A percentile compares a stretch with the other conserved stretches of the same genome.
These are phyloP conservation scores for Ophiostoma perfectum DNA, from an alignment of 2,329 filamentous ascomycete genomes.

Conservation along the genomic window DNA sequence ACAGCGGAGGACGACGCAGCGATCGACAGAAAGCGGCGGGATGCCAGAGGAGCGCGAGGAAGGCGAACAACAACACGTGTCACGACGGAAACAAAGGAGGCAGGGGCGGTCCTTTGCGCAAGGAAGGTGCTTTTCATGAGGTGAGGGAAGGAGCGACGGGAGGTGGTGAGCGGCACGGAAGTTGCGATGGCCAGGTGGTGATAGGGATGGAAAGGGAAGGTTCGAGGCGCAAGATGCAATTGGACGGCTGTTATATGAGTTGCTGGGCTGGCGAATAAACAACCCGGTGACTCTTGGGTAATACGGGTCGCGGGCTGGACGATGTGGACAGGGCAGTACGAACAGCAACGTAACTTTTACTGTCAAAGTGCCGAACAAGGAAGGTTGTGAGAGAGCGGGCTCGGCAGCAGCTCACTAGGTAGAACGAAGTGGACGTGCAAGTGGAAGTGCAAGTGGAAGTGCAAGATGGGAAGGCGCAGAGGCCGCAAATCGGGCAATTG, in stretches of 20 bases:
- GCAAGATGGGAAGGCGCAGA: background rate
- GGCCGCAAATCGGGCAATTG: background rate
- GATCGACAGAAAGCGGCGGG: slow-evolving; percentile 11
- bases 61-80: background rate
- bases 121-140: slow-evolving; percentile 20
- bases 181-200: slow-evolving; percentile 14
- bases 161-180: slow-evolving; percentile 10
- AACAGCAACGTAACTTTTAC: slow-evolving; percentile 1
- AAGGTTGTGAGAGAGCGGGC: slow-evolving; percentile 20
- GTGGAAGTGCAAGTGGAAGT: background rate
- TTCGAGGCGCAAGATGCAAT: slow-evolving; percentile 12
- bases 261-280: background rate
- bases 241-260: background rate
- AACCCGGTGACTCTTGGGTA: background rate
- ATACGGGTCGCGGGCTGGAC: slow-evolving; percentile 11
- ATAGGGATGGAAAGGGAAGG: slow-evolving; percentile 14
- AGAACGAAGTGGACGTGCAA: background rate
- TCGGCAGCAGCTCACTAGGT: background rate
- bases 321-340: no score
- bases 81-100: slow-evolving; percentile 18
- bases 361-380: slow-evolving; percentile 21
- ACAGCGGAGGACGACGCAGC: background rate
- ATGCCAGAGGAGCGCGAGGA: background rate
- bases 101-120: slow-evolving; percentile 21
- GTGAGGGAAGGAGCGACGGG: background rate